Base-by-base conservation (phyloP, 2,329 filamentous ascomycete species). In the Hypoxylon sp. region DNA sequence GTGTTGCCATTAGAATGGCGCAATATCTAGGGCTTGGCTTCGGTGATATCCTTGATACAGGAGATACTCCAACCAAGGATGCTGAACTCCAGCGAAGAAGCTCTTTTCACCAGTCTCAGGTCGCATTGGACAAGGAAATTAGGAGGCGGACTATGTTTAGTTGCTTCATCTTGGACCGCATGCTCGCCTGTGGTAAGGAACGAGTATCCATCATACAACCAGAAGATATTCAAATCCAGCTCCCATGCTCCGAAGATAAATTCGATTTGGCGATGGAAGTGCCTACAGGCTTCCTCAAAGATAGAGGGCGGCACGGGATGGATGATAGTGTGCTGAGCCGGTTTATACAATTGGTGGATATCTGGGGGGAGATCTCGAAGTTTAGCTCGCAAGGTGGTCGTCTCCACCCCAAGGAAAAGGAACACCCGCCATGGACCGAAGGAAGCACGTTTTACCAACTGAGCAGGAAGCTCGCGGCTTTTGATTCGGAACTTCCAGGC, bases 81-180 rank as follows among this genome's bases (percentile, higher is more conserved):
- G 50, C 48, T 13, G 71, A 74, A 62, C 72, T 69, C 27, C 68
- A 72, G 35, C 61, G 65, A 17, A 70, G 66, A 70, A 71, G 20
- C 57, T 70, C 70, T 49, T 63, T 49, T 14, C 65, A 71, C 30
- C 69, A 74, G 54, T 74, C 77, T 27, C 71, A 78, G 35, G 11
- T 82, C 14, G 85, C 87, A 51, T 86, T 91, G 22, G 81, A 86
- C 37, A 88, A 88, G 64, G 91, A 94, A 77, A 86, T 90, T 11
- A 83, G 85, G 66, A 84, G 91, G 27, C 86, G 92, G 6, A 92
- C 91, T 0, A 91, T 93, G 82, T 93, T 91, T 82, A 92, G 91
- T 72, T 92, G 91, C 74, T 89, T 92, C 65, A 89, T 93, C 57
- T 83, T 94, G 72, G 91, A 94, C 76, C 87, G 90, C 2, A 88